A percentile compares a stretch with the other conserved stretches of the same genome.
Conservation (phyloP, 2,329 filamentous ascomycete species). For the Fusarium continuum region DNA sequence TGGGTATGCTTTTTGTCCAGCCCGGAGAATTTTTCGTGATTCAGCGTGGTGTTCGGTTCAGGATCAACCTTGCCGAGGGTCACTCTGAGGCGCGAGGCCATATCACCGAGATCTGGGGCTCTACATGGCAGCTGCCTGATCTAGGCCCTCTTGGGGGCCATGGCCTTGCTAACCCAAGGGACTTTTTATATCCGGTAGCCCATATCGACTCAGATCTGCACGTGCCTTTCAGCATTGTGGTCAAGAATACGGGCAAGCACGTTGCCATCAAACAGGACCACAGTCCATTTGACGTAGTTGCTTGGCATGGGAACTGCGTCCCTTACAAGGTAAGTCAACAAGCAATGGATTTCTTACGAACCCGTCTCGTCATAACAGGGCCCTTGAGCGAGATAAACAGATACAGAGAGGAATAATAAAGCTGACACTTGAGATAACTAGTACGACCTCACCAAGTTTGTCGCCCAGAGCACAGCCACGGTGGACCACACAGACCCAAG, state of each 20-base stretch:
- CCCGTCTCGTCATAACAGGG: too few species aligned
- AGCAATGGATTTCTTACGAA: too few species aligned
- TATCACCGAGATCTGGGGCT: constrained; percentile 15
- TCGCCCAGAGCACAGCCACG: not conserved
- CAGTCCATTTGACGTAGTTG: constrained; percentile 20
- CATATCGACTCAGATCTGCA: constrained; percentile 10
- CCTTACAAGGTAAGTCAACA: constrained; percentile 8
- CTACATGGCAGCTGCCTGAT: constrained; percentile 14
- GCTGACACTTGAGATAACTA: not conserved
- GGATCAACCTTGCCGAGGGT: not conserved
- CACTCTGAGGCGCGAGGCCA: not conserved
- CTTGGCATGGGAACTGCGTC: constrained; percentile 18
- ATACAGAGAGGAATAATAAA: too few species aligned
- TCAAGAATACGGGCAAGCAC: constrained; percentile 18
- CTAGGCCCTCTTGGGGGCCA: constrained; percentile 6
- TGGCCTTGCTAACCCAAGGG: constrained; percentile 9
- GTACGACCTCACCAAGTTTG: constrained; percentile 26
- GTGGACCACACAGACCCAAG: constrained; percentile 19
- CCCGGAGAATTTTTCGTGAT: constrained; percentile 13
- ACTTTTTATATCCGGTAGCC: constrained; percentile 11
- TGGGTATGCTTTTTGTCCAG: constrained; percentile 6
- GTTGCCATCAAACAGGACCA: constrained; percentile 17
- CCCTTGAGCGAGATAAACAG: too few species aligned
- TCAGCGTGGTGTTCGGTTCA: constrained; percentile 1
- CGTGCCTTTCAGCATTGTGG: not conserved